phyloP scores from a whole-genome alignment of 192 early-diverging fungal genomes.

The Kickxella alabastrina region DNA sequence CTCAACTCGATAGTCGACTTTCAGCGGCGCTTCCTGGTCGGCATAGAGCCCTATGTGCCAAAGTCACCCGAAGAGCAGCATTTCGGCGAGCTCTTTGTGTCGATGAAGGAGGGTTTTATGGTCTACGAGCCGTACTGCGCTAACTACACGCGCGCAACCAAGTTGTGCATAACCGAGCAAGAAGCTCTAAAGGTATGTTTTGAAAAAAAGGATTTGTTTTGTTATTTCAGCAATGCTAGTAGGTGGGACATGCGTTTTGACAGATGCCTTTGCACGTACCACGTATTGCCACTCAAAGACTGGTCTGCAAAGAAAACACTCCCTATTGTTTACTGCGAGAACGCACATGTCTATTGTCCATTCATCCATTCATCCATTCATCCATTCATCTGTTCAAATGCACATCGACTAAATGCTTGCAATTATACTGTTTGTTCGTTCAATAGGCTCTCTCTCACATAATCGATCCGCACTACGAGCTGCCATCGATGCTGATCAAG shows the following conservation, averaged over 20 bases:
- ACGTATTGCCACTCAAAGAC: too few species aligned
- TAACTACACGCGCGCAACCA: conserved; percentile 77
- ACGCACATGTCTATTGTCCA: too few species aligned
- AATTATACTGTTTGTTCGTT: background rate
- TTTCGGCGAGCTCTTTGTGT: conserved; percentile 82
- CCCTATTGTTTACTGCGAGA: too few species aligned
- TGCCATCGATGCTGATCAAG: conserved; percentile 93
- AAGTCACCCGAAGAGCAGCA: conserved; percentile 74
- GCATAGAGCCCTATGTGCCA: conserved; percentile 76
- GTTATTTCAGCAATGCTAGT: too few species aligned
- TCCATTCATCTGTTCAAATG: too few species aligned
- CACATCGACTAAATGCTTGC: too few species aligned
- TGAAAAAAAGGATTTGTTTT: background rate
- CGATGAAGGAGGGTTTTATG: conserved; percentile 72
- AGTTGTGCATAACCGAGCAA: conserved; percentile 65
- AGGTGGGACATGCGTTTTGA: too few species aligned
- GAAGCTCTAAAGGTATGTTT: conserved; percentile 56
- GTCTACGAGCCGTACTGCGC: conserved; percentile 93
- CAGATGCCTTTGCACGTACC: too few species aligned
- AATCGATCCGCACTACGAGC: conserved; percentile 80
- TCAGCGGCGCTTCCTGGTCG: conserved; percentile 89
- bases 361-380: too few species aligned
- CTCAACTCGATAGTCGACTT: conserved; percentile 93
- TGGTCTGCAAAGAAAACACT: too few species aligned
- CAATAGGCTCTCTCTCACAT: conserved; percentile 57